Evolutionary conservation across 352 stramenopile species (phyloP), one percentile per base, ranked within the genome.

Genomic region (Globisporangium emineosum): DNA sequence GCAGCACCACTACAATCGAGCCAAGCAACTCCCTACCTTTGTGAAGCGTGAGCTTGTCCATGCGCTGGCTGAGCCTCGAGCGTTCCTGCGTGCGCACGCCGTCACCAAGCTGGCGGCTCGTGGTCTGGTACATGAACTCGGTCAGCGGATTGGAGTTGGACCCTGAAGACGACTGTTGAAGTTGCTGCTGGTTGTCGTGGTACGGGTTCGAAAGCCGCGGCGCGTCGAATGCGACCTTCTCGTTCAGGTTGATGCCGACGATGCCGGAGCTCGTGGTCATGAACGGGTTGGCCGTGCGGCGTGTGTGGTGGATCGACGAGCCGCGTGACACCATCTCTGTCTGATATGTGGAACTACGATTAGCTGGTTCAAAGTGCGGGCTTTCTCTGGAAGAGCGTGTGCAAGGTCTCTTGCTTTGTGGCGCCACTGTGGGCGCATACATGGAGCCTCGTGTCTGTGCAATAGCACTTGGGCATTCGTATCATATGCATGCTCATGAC

Each of bases 261-360:
- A 91, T 89, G n/a, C 79, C 79, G 12, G 83, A 92, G 69, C 81
- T 91, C 49, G 85, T 93, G n/a, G 82, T 89, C 77, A 93, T 91
- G 70, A 93, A 94, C 69, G 83, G 83, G 52, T 91, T 94, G 35
- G 79, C 77, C 51, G 79, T 88, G 17, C 79, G 79, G 9, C 82
- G 79, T 21, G 69, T 81, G 70, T 94, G 78, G 66, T 90, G 82
- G 66, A 94, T 77, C 12, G 78, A 81, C 13, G 85, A 90, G 27
- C 85, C 85, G 62, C 85, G 76, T 1, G 83, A 94, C 21, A 92
- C 77, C 81, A 92, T 91, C 19, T 27, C 65, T n/a, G 6, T 17
- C 49, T 17, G 17, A 30, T 63, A 25, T 12, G 19, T 58, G 35
- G 15, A 27, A 35, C n/a, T 33, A 51, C 17, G n/a, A n/a, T 13